Evolutionary conservation across 768 basidiomycete species (phyloP).

Genomic region (Tulasnella sp.): DNA sequence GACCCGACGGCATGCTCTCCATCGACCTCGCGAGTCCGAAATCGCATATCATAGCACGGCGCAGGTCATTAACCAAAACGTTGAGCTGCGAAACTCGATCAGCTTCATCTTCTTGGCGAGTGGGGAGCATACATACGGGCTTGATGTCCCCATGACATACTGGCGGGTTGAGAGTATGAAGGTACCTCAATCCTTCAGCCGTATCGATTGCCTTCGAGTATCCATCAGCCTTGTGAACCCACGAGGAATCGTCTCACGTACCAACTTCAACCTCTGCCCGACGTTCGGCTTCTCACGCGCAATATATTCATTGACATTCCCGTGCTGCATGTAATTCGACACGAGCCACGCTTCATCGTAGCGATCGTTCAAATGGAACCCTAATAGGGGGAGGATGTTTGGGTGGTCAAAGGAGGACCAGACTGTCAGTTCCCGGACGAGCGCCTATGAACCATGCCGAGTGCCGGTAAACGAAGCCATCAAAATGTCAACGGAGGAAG

Average conservation of each 20-base stretch:
- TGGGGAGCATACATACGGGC: background rate
- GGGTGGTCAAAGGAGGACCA: background rate
- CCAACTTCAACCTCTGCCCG: background rate
- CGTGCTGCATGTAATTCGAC: background rate
- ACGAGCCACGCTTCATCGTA: background rate
- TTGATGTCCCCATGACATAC: background rate
- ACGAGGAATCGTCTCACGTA: background rate
- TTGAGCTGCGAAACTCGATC: background rate
- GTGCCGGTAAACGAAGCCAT: background rate
- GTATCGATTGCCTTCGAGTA: background rate
- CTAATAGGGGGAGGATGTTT: background rate
- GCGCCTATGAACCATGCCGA: background rate
- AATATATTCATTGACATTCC: background rate
- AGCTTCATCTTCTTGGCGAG: background rate
- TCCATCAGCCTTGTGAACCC: background rate
- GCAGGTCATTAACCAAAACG: background rate
- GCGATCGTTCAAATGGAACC: background rate
- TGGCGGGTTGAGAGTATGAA: background rate
- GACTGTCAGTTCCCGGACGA: background rate
- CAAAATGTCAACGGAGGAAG: too few species aligned
- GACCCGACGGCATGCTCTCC: too few species aligned
- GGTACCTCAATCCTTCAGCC: background rate
- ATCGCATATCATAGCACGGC: background rate
- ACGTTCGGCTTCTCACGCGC: background rate
- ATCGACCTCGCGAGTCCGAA: conserved; percentile 3